Conservation (phyloP, 306 rosid species). For the Oemleria cerasiformis region DNA sequence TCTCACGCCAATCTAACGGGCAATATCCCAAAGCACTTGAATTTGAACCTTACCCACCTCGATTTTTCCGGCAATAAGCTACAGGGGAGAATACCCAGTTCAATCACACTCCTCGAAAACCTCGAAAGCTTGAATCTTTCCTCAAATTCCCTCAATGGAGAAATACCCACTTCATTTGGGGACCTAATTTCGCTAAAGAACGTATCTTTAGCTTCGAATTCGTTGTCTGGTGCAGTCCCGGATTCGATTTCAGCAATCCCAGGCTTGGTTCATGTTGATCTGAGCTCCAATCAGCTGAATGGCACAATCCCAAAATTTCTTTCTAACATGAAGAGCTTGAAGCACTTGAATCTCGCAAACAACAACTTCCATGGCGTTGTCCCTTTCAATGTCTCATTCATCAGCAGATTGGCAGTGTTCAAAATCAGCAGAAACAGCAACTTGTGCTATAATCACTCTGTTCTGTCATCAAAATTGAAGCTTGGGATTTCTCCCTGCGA, state of each 20-base stretch:
- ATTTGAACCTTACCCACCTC: slow-evolving; percentile 61
- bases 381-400: slow-evolving; percentile 67
- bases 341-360: slow-evolving; percentile 74
- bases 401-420: slow-evolving; percentile 48
- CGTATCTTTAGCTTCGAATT: slow-evolving; percentile 66
- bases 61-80: slow-evolving; percentile 75
- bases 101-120: slow-evolving; percentile 59
- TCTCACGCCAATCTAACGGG: slow-evolving; percentile 81
- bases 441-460: slow-evolving; percentile 72
- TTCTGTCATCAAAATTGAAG: slow-evolving; percentile 72
- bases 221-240: slow-evolving; percentile 72
- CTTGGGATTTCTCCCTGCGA: slow-evolving; percentile 92
- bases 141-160: slow-evolving; percentile 52
- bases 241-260: slow-evolving; percentile 72
- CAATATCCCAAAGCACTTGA: slow-evolving; percentile 51
- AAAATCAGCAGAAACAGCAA: slow-evolving; percentile 64
- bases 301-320: slow-evolving; percentile 83
- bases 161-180: slow-evolving; percentile 66
- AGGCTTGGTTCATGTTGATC: slow-evolving; percentile 67
- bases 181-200: slow-evolving; percentile 60
- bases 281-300: slow-evolving; percentile 82
- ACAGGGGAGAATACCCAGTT: slow-evolving; percentile 57
- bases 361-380: slow-evolving; percentile 68
- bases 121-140: slow-evolving; percentile 65
- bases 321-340: slow-evolving; percentile 60